Conservation (phyloP, 352 stramenopile genomes). For the Pythium brachiatum region DNA sequence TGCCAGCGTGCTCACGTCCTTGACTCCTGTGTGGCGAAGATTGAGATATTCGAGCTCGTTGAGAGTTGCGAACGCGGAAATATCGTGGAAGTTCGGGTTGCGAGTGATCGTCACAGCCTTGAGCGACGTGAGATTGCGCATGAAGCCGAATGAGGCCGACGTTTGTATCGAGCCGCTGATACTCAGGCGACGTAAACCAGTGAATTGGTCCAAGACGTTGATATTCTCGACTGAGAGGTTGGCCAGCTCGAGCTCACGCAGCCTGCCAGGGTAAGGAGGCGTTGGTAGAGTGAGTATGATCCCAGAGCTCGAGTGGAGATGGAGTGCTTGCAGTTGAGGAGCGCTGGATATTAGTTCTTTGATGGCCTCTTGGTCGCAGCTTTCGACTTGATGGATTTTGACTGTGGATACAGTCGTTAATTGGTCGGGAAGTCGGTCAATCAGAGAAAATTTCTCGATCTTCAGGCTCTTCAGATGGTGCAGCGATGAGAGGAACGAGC, state of each 20-base stretch:
- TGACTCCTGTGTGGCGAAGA: slow-evolving; percentile 8
- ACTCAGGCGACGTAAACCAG: neutral
- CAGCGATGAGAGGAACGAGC: neutral
- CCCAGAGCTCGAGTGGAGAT: neutral
- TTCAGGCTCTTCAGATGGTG: neutral
- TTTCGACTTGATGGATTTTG: slow-evolving; percentile 2
- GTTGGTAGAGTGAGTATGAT: neutral
- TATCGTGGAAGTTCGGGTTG: slow-evolving; percentile 13
- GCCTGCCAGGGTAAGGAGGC: neutral
- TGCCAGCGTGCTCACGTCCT: neutral
- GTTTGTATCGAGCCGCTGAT: slow-evolving; percentile 10
- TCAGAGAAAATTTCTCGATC: slow-evolving; percentile 13
- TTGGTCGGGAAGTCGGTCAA: neutral
- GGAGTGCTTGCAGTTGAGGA: neutral
- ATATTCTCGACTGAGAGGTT: slow-evolving; percentile 5
- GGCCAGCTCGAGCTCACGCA: slow-evolving; percentile 1
- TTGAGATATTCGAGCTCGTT: neutral
- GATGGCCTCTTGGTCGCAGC: neutral
- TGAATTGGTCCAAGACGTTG: neutral
- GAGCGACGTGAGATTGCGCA: neutral
- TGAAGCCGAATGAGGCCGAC: neutral
- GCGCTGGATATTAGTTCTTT: neutral
- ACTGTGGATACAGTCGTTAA: neutral
- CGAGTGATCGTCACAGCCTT: slow-evolving; percentile 8
- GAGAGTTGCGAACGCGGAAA: neutral